Conservation (phyloP, 768 basidiomycete genomes). For the Cystobasidium tubakii region DNA sequence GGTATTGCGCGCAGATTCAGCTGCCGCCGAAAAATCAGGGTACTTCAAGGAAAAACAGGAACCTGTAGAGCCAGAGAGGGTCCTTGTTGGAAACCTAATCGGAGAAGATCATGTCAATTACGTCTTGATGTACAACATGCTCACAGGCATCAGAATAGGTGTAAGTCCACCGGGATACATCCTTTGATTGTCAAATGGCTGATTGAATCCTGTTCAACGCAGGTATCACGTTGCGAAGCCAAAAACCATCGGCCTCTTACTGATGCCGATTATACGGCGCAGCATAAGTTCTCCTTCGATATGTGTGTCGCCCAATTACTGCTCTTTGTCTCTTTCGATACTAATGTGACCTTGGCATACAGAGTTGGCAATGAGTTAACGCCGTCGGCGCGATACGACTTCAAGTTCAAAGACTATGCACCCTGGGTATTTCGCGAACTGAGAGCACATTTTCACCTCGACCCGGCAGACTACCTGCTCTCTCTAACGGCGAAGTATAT, state of each 20-base stretch:
- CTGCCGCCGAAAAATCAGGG: background rate
- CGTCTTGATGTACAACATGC: constrained; percentile 99
- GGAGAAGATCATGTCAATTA: constrained; percentile 99
- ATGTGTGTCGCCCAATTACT: no score
- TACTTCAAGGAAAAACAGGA: background rate
- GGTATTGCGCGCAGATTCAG: background rate
- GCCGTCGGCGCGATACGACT: constrained; percentile 95
- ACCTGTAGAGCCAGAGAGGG: constrained; percentile 49
- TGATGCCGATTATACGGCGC: constrained; percentile 75
- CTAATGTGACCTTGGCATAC: constrained; percentile 34
- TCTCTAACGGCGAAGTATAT: constrained; percentile 97
- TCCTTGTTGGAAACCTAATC: constrained; percentile 87
- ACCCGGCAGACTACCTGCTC: constrained; percentile 94
- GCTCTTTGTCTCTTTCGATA: no score
- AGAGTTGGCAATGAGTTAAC: constrained; percentile 96
- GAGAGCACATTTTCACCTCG: constrained; percentile 87
- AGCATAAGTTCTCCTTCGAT: constrained; percentile 94
- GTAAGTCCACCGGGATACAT: constrained; percentile 55
- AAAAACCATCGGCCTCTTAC: constrained; percentile 81
- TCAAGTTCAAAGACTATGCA: constrained; percentile 99
- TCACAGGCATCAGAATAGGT: constrained; percentile 93
- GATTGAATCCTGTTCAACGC: constrained; percentile 23
- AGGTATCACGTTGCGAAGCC: constrained; percentile 94
- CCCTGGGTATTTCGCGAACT: constrained; percentile 96
- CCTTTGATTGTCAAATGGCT: background rate